phyloP scores from a whole-genome alignment of 805 yeast genomes.

The Suhomyces kilbournensis region DNA sequence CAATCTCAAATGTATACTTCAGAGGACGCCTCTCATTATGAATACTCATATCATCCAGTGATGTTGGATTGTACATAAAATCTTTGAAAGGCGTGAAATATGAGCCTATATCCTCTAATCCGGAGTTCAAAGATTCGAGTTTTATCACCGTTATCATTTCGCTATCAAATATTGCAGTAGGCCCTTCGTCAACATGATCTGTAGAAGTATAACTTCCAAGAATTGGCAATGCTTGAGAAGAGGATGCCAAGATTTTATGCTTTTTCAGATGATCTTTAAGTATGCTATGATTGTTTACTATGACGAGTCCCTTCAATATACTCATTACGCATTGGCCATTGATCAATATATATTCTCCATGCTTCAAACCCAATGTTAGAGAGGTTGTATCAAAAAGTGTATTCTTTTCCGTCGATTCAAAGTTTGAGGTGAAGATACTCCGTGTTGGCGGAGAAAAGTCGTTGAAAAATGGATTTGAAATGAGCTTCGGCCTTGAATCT shows the following conservation, averaged over 20 bases:
- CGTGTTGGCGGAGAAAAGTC: background rate
- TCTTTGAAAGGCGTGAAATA: conserved; percentile 46
- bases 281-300: conserved; percentile 36
- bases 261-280: conserved; percentile 23
- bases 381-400: conserved; percentile 27
- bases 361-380: conserved; percentile 42
- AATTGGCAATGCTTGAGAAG: conserved; percentile 40
- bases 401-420: conserved; percentile 38
- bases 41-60: conserved; percentile 11
- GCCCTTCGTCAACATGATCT: conserved; percentile 21
- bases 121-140: conserved; percentile 36
- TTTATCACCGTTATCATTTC: conserved; percentile 30
- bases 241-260: conserved; percentile 27
- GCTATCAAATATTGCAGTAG: background rate
- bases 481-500: background rate
- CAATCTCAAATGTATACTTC: conserved; percentile 39
- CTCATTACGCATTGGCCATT: conserved; percentile 46
- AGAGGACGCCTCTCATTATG: conserved; percentile 13
- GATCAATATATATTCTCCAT: conserved; percentile 41
- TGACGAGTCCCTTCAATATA: conserved; percentile 47
- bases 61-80: conserved; percentile 24
- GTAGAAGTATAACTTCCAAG: conserved; percentile 14
- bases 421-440: conserved; percentile 27
- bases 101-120: conserved; percentile 43
- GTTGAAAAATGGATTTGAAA: background rate